A percentile compares a stretch with the other conserved stretches of the same genome.
These are phyloP conservation scores for Nidula niveotomentosa DNA, from an alignment of 1,284 basidiomycete species.

Conservation along the genomic window DNA sequence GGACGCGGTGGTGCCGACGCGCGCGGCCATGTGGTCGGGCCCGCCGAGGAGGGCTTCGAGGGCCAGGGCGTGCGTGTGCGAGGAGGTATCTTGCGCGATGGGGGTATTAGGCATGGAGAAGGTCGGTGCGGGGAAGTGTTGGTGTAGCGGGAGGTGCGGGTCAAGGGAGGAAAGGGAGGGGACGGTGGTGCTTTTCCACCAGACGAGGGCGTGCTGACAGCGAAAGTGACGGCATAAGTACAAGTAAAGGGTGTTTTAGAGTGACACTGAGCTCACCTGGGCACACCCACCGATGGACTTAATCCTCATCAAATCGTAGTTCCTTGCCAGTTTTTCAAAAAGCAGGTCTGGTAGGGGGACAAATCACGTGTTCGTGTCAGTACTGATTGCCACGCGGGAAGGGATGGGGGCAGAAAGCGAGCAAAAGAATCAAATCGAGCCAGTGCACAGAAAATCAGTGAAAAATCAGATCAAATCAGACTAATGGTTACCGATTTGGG, in stretches of 20 bases:
- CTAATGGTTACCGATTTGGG: too few species aligned
- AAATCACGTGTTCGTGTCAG: slow-evolving; percentile 11
- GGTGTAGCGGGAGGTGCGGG: slow-evolving; percentile 60
- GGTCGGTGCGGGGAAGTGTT: slow-evolving; percentile 63
- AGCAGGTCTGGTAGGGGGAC: slow-evolving; percentile 56
- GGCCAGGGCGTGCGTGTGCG: slow-evolving; percentile 70
- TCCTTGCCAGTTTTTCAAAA: slow-evolving; percentile 69
- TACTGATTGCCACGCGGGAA: slow-evolving; percentile 9
- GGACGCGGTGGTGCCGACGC: slow-evolving; percentile 69
- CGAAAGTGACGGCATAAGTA: too few species aligned
- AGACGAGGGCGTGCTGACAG: slow-evolving; percentile 69
- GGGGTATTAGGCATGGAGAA: slow-evolving; percentile 78
- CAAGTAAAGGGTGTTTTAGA: too few species aligned
- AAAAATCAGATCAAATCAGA: too few species aligned
- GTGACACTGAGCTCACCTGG: slow-evolving; percentile 42
- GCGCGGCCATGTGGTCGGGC: slow-evolving; percentile 70
- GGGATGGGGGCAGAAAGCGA: too few species aligned
- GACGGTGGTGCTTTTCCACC: slow-evolving; percentile 76
- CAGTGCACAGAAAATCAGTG: slow-evolving; percentile 10
- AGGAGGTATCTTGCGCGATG: slow-evolving; percentile 74
- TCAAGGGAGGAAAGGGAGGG: slow-evolving; percentile 67
- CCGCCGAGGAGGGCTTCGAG: slow-evolving; percentile 75
- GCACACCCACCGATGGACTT: slow-evolving; percentile 74
- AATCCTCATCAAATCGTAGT: slow-evolving; percentile 65
- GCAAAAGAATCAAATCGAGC: too few species aligned